Base-by-base conservation (phyloP, 2,329 filamentous ascomycete genomes). In the Madurella fahalii region DNA sequence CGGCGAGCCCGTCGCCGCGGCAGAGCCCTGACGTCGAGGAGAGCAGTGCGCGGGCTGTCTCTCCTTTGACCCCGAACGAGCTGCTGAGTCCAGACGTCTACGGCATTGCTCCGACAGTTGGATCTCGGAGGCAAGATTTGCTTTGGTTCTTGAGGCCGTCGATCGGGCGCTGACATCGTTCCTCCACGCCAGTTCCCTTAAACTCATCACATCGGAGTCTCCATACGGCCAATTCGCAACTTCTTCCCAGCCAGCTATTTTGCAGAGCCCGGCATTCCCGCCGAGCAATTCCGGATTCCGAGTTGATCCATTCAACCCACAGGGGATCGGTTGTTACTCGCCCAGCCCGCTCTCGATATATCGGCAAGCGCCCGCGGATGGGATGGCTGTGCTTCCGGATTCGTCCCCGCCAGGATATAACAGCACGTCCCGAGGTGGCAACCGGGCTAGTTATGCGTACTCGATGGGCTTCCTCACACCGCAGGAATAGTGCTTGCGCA, bases 21-120 rank as follows among this genome's bases (percentile, higher is more conserved):
- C 43, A 17, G 16, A 58, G 34, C 11, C 40, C 52, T n/a, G 51
- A 50, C 16, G 16, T 20, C n/a, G 47, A 57, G 5, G 40, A 50
- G 9, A 39, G 32, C 47, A 54, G 47, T 30, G 42, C 49, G 5
- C 50, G 41, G 18, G 40, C 52, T 11, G 43, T 40, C 9, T 59
- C 60, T 18, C 53, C 59, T 16, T 17, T 54, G 25, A 52, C 50
- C 15, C 16, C 49, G 16, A 20, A 11, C 25, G 52, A 51, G 18
- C 25, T 52, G 34, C 43, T 50, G 2, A 17, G 20, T n/a, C 31
- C 47, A 16, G 42, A 18, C 1, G 9, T 50, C 2, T 43, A 50
- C 39, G 37, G 32, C 4, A 7, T 42, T 13, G 17, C 39, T 13
- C 39, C 50, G 9, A 15, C 4, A 9, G 20, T 25, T 31, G 39